A percentile compares a stretch with the other conserved stretches of the same genome.
Conservation (phyloP, 108 stramenopile species). For the Bacterosira constricta region DNA sequence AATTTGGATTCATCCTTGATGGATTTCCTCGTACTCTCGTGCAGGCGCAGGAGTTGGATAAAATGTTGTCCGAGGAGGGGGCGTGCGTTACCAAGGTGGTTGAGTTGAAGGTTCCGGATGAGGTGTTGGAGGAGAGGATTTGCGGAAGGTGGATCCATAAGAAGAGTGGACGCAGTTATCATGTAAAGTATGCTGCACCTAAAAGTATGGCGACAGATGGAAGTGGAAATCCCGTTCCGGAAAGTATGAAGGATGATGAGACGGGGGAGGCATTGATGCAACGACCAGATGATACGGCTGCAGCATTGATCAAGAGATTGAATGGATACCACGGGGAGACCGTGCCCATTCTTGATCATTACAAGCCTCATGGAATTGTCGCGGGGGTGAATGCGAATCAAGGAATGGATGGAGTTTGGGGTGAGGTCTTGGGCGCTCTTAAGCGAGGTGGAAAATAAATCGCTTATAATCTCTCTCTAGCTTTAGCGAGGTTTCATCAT, state of each 20-base stretch:
- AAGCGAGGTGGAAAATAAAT: slow-evolving; percentile 42
- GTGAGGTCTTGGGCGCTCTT: slow-evolving; percentile 74
- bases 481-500: too few species aligned
- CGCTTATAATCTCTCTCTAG: too few species aligned
- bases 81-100: slow-evolving; percentile 93
- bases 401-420: slow-evolving; percentile 89
- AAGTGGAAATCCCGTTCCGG: slow-evolving; percentile 68
- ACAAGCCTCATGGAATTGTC: slow-evolving; percentile 86
- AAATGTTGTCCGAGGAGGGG: slow-evolving; percentile 89
- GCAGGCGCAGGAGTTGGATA: slow-evolving; percentile 96
- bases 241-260: slow-evolving; percentile 89
- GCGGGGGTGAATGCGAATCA: slow-evolving; percentile 92
- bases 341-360: slow-evolving; percentile 95
- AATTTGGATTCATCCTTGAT: slow-evolving; percentile 97
- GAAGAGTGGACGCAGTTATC: slow-evolving; percentile 92
- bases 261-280: slow-evolving; percentile 97
- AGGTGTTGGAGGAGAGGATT: slow-evolving; percentile 95
- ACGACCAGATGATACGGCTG: slow-evolving; percentile 95
- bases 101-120: slow-evolving; percentile 94
- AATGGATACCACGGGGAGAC: slow-evolving; percentile 95
- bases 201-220: slow-evolving; percentile 76
- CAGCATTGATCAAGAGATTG: slow-evolving; percentile 90
- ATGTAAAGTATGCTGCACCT: slow-evolving; percentile 96
- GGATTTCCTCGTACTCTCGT: slow-evolving; percentile 97
- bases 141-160: slow-evolving; percentile 98